Conservation (phyloP, 352 stramenopile genomes). For the Plasmopara halstedii region DNA sequence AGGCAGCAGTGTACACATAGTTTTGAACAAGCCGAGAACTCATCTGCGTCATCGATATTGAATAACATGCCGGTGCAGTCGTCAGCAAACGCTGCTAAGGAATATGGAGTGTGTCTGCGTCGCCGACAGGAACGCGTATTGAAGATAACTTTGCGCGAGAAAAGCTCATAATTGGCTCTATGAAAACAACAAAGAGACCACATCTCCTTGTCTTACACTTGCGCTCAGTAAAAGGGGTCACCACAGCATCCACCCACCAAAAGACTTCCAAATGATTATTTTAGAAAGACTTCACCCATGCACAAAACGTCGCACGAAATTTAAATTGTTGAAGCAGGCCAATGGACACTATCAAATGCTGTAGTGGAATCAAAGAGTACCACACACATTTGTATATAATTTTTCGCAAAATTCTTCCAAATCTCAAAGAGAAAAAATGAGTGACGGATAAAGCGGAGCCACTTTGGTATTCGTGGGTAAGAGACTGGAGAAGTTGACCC, state of each 20-base stretch:
- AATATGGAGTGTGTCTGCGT: not conserved
- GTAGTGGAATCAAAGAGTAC: not conserved
- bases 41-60: not conserved
- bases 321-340: not conserved
- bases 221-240: constrained; percentile 1
- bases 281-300: constrained; percentile 9
- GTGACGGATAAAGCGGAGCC: constrained; percentile 9
- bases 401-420: constrained; percentile 1
- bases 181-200: constrained; percentile 8
- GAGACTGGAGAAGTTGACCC: not conserved
- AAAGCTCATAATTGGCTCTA: constrained; percentile 5
- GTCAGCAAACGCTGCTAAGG: constrained; percentile 5
- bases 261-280: constrained; percentile 3
- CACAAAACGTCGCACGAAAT: not conserved
- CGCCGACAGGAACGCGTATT: no score
- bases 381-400: not conserved
- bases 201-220: constrained; percentile 8
- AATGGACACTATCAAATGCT: not conserved
- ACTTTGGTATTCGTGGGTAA: constrained; percentile 11
- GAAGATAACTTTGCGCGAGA: no score
- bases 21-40: constrained; percentile 8
- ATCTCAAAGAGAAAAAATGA: constrained; percentile 9
- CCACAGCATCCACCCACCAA: constrained; percentile 7
- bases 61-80: constrained; percentile 5
- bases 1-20: not conserved